phyloP scores from a whole-genome alignment of 352 stramenopile genomes.

The Phytophthora brassicae region DNA sequence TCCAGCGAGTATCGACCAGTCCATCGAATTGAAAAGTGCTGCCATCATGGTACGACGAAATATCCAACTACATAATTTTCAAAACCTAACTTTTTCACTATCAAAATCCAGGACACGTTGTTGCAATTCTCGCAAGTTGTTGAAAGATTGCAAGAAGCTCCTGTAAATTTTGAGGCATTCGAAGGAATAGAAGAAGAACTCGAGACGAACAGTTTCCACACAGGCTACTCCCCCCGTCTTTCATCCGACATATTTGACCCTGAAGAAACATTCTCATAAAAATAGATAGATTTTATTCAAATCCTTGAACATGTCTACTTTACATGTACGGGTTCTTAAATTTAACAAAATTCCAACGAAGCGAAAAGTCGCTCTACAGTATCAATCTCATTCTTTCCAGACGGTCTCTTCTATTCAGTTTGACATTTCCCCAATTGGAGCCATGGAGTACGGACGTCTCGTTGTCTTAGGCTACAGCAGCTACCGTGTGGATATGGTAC shows the following conservation, averaged over 20 bases:
- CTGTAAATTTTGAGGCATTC: constrained; percentile 48
- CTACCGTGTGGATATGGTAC: constrained; percentile 68
- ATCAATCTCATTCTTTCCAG: too few relatives aligned
- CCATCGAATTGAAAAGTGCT: constrained; percentile 54
- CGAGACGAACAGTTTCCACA: constrained; percentile 12
- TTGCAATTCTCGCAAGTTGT: constrained; percentile 63
- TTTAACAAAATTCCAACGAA: too few relatives aligned
- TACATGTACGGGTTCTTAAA: too few relatives aligned
- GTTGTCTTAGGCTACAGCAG: constrained; percentile 85
- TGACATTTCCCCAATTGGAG: constrained; percentile 13
- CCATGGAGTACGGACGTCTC: constrained; percentile 81
- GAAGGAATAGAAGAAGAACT: constrained; percentile 17
- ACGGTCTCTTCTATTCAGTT: too few relatives aligned
- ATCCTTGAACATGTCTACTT: too few relatives aligned
- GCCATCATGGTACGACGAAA: constrained; percentile 47
- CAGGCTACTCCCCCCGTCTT: constrained; percentile 9
- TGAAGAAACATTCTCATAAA: constrained; percentile 6
- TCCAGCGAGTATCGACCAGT: constrained; percentile 40
- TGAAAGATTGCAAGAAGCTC: constrained; percentile 54
- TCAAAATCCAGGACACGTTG: constrained; percentile 45
- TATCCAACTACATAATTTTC: background rate
- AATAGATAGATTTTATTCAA: too few relatives aligned
- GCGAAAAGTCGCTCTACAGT: too few relatives aligned
- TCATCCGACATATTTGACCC: background rate
- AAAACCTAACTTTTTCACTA: background rate